phyloP scores from a whole-genome alignment of 192 early-diverging fungal genomes.

The Coemansia sp. region DNA sequence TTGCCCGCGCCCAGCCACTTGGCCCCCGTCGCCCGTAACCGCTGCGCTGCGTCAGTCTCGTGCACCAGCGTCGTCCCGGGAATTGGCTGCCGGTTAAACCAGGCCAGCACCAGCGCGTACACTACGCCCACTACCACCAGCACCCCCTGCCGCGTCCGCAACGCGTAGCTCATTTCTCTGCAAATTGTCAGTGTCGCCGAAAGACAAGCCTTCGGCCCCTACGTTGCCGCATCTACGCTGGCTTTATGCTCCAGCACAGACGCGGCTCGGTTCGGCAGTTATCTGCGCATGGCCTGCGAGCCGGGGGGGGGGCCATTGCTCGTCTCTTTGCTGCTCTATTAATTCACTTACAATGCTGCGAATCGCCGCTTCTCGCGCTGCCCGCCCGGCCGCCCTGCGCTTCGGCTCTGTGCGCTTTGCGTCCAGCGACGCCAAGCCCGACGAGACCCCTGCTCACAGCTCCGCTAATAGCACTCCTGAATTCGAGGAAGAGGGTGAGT shows the following conservation, averaged over 20 bases:
- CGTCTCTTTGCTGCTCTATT: too few species aligned
- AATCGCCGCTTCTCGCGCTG: slow-evolving; percentile 12
- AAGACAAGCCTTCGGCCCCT: too few species aligned
- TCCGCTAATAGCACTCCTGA: slow-evolving; percentile 5
- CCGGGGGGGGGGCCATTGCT: too few species aligned
- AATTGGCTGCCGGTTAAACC: slow-evolving; percentile 48
- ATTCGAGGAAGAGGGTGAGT: slow-evolving; percentile 37
- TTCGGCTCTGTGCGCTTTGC: slow-evolving; percentile 27
- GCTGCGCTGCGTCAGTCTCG: slow-evolving; percentile 19
- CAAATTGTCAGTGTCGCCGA: too few species aligned
- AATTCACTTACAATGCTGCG: slow-evolving; percentile 28
- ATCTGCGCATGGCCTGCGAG: too few species aligned
- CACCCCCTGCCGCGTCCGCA: slow-evolving; percentile 41
- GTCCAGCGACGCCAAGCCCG: slow-evolving; percentile 12
- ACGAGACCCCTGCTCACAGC: slow-evolving; percentile 1
- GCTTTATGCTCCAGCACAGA: too few species aligned
- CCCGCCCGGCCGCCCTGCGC: slow-evolving; percentile 8
- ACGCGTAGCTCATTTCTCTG: slow-evolving; percentile 20
- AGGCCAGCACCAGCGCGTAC: slow-evolving; percentile 41
- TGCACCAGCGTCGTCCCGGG: slow-evolving; percentile 41
- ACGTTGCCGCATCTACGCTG: too few species aligned
- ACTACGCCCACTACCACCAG: slow-evolving; percentile 35
- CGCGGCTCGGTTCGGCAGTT: too few species aligned
- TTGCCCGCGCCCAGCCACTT: slow-evolving; percentile 18
- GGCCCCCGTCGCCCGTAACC: slow-evolving; percentile 20